A percentile compares a stretch with the other conserved stretches of the same genome.
phyloP scores from a whole-genome alignment of 176 grass and related monocot genomes.

The Cymbopogon citratus region DNA sequence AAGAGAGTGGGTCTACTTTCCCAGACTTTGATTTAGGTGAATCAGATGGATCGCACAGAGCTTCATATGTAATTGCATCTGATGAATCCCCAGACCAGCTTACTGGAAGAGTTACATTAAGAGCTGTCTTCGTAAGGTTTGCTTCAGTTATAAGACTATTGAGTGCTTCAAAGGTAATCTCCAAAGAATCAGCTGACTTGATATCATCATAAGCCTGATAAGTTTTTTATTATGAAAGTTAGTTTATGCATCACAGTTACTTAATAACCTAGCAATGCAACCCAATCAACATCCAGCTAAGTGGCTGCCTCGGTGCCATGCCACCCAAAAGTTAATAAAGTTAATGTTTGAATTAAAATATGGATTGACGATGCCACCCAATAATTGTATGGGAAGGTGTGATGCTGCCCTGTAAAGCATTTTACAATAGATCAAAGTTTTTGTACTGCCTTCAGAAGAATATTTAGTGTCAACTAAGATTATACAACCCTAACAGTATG shows the following conservation, averaged over 20 bases:
- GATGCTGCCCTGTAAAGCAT: background rate
- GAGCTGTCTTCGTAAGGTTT: constrained; percentile 69
- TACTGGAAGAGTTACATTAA: constrained; percentile 54
- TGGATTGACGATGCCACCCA: background rate
- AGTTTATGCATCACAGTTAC: background rate
- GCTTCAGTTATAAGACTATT: constrained; percentile 70
- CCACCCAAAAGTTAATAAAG: background rate
- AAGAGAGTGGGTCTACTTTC: constrained; percentile 51
- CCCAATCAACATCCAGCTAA: background rate
- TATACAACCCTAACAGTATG: background rate
- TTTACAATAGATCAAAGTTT: background rate
- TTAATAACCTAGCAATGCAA: background rate
- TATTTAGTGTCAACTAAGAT: background rate
- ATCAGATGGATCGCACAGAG: constrained; percentile 43
- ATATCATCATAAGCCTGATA: constrained; percentile 65
- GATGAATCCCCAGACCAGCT: constrained; percentile 77
- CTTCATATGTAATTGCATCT: constrained; percentile 48
- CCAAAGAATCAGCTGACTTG: constrained; percentile 38
- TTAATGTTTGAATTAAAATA: background rate
- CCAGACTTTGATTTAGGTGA: constrained; percentile 40
- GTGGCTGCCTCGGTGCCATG: background rate
- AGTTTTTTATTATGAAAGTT: background rate
- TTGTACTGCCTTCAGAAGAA: background rate
- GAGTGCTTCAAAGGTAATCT: constrained; percentile 55
- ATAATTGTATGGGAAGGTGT: background rate